Percentiles rank a stretch among this genome's conserved stretches.
Conservation (phyloP, 139 green algal genomes). For the Chloropicon primus region DNA sequence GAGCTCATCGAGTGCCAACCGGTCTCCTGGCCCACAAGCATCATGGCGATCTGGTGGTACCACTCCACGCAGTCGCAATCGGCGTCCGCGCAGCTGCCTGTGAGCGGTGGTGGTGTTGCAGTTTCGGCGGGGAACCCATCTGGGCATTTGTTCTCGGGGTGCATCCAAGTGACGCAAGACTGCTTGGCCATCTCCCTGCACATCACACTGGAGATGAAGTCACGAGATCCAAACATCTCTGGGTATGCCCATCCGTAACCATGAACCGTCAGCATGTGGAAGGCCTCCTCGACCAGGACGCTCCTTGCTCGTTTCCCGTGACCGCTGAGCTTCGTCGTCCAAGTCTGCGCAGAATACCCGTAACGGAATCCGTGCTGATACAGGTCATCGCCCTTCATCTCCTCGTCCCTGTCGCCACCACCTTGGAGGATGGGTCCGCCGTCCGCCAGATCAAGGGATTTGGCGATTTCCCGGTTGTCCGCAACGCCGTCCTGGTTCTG, state of each 20-base stretch:
- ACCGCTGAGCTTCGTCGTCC: neutral
- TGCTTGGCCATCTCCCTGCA: neutral
- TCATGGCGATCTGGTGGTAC: neutral
- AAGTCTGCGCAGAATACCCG: neutral
- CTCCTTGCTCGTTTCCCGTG: neutral
- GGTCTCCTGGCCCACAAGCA: neutral
- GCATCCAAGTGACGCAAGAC: neutral
- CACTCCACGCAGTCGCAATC: neutral
- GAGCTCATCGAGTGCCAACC: neutral
- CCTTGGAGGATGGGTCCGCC: neutral
- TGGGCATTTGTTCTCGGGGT: neutral
- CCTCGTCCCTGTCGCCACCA: neutral
- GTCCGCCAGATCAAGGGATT: neutral
- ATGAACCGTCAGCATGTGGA: no score
- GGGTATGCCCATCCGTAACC: neutral
- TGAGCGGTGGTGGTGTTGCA: neutral
- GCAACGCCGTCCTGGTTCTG: neutral
- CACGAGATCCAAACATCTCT: neutral
- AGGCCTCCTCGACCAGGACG: neutral
- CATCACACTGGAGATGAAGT: neutral
- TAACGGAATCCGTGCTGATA: neutral
- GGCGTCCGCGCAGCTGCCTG: neutral
- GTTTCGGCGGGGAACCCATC: neutral
- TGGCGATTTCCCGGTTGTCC: neutral
- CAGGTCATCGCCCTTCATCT: neutral